Evolutionary conservation across 2,329 filamentous ascomycete species (phyloP), one percentile per base, ranked within the genome.

Genomic region (Mycosphaerella arachidis): DNA sequence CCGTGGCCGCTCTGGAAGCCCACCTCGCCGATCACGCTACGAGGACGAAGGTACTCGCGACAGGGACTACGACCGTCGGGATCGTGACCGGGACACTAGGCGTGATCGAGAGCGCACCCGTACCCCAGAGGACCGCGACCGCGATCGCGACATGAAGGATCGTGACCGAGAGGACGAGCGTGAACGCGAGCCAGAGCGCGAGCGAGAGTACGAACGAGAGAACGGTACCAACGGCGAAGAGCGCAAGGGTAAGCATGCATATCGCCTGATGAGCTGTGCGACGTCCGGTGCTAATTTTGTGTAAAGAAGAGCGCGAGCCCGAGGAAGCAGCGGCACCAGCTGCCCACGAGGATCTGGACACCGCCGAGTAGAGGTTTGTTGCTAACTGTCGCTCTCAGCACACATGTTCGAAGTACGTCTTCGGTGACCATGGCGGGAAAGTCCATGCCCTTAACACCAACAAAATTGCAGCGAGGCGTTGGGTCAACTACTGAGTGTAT

Each of bases 311-410:
- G 68, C 75, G 84, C 73, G 60, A 63, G 58, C 50, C 10, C 48
- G 58, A 63, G 40, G 79, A 88, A 70, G 91, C 95, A 68, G 91
- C 90, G 70, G 89, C 90, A 64, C 87, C 90, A 64, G 87, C 90
- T 65, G 88, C 86, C 69, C 91, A 96, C 72, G 94, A 99, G 75
- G 94, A 99, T 73, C 85, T 97, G 74, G 94, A 99, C 76, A 92
- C 94, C 73, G 93, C 92, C 71, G 94, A 97, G 79, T 86, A 81
- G 75, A 58, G 55, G 56, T 52, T 35, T 29, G 30, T 35, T 35
- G 29, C 54, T 56, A 35, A 48, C 40, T 48, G 29, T 30, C 46
- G n/a, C 13, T 43, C 40, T 31, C 50, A 52, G 50, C 50, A 31
- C 6, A 52, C 27, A 20, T 30, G 30, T 30, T n/a, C 27, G 50